Percentiles rank a stretch among this genome's conserved stretches.
Conservation (phyloP, 495 filamentous ascomycete species). For the Neurospora sp. region DNA sequence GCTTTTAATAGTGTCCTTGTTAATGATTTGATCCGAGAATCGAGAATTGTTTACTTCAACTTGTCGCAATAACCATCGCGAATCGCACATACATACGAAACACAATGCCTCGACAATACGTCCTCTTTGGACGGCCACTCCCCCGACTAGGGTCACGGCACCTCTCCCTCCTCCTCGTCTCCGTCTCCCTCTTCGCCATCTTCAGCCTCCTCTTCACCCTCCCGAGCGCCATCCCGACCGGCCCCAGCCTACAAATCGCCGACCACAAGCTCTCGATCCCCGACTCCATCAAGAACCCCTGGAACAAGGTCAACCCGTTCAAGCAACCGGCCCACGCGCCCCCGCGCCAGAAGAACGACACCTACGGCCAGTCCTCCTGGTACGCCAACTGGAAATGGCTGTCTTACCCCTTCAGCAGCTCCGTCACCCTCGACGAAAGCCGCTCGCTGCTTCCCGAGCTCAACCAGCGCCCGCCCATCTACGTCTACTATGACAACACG, state of each 20-base stretch:
- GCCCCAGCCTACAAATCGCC: constrained; percentile 23
- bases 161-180: constrained; percentile 34
- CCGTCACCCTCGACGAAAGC: constrained; percentile 75
- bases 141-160: constrained; percentile 33
- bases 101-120: constrained; percentile 43
- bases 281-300: constrained; percentile 33
- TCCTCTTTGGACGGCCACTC: constrained; percentile 34
- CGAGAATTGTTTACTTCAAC: neutral
- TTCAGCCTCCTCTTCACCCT: constrained; percentile 40
- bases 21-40: neutral
- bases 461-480: constrained; percentile 63
- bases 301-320: constrained; percentile 46
- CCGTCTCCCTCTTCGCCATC: constrained; percentile 32
- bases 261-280: constrained; percentile 34
- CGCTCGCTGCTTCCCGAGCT: constrained; percentile 79
- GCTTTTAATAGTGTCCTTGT: neutral
- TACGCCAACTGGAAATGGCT: constrained; percentile 82
- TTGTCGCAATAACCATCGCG: neutral
- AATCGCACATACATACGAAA: neutral
- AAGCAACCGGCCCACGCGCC: constrained; percentile 64
- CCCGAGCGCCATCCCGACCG: constrained; percentile 29
- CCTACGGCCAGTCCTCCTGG: constrained; percentile 71
- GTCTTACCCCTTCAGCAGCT: constrained; percentile 71
- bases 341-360: constrained; percentile 62
- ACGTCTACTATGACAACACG: constrained; percentile 79